These are phyloP conservation scores for Kwoniella sp. DNA, from an alignment of 768 basidiomycete species.

Conservation along the genomic window DNA sequence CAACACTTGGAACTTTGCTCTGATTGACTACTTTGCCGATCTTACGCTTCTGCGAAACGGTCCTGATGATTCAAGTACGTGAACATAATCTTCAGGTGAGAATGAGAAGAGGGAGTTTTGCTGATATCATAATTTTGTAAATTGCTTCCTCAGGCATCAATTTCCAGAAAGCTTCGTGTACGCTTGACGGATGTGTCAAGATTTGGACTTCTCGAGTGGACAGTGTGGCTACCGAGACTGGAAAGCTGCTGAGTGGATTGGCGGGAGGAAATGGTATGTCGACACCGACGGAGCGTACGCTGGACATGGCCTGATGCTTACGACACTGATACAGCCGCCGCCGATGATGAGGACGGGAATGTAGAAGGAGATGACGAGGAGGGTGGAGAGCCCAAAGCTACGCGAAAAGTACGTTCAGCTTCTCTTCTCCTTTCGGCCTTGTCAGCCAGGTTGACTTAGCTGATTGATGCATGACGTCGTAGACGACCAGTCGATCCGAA, in stretches of 20 bases:
- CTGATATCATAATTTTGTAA: background rate
- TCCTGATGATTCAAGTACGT: conserved; percentile 67
- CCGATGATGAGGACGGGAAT: conserved; percentile 66
- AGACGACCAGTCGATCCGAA: conserved; percentile 64
- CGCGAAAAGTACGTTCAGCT: conserved; percentile 52
- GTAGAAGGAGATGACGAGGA: conserved; percentile 69
- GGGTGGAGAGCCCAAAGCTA: conserved; percentile 61
- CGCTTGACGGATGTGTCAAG: conserved; percentile 97
- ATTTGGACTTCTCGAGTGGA: conserved; percentile 99
- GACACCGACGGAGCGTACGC: too few species aligned
- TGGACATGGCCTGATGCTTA: too few species aligned
- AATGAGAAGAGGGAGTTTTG: conserved; percentile 16
- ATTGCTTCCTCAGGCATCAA: conserved; percentile 66
- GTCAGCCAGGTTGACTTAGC: background rate
- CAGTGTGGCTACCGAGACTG: conserved; percentile 93
- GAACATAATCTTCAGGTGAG: background rate
- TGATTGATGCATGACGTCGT: too few species aligned
- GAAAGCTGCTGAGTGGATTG: conserved; percentile 89
- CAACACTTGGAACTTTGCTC: conserved; percentile 96
- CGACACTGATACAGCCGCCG: conserved; percentile 53
- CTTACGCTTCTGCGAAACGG: conserved; percentile 93
- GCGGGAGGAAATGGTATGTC: conserved; percentile 58
- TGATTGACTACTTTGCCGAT: conserved; percentile 99
- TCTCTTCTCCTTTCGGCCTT: background rate
- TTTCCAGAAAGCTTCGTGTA: conserved; percentile 97